A percentile compares a stretch with the other conserved stretches of the same genome.
Evolutionary conservation across 1,284 basidiomycete genomes (phyloP).

Genomic region (Fistulinella cinereoalba): DNA sequence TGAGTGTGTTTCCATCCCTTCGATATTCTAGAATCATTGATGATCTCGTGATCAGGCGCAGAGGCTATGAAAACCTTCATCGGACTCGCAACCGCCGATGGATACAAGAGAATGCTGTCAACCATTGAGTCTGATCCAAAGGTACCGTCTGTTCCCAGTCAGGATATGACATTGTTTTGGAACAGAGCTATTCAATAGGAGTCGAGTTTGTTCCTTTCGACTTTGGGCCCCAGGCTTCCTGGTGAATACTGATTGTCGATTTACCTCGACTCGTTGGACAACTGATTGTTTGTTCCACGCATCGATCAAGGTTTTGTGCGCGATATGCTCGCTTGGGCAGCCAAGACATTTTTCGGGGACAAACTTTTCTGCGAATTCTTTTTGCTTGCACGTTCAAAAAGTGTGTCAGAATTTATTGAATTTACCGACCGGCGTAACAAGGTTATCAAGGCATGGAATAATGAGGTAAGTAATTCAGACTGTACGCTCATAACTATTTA

Average conservation of each 20-base stretch:
- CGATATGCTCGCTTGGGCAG: constrained; percentile 44
- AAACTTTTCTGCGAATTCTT: constrained; percentile 49
- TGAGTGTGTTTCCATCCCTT: constrained; percentile 37
- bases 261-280: background rate
- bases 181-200: constrained; percentile 39
- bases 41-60: constrained; percentile 35
- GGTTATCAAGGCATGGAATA: constrained; percentile 52
- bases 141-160: constrained; percentile 33
- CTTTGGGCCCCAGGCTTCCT: constrained; percentile 62
- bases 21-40: background rate
- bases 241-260: constrained; percentile 30
- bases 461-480: constrained; percentile 53
- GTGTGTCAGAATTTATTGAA: constrained; percentile 54
- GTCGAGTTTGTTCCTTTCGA: constrained; percentile 53
- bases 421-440: constrained; percentile 51
- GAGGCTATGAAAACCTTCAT: constrained; percentile 64
- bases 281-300: background rate
- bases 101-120: constrained; percentile 67
- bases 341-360: constrained; percentile 55
- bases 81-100: constrained; percentile 71
- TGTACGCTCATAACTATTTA: no score
- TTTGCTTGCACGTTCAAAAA: constrained; percentile 47
- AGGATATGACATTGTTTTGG: background rate
- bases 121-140: constrained; percentile 69
- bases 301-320: constrained; percentile 48